Evolutionary conservation across 305 asterid genomes (phyloP).

Genomic region (Fraxinus sp.): DNA sequence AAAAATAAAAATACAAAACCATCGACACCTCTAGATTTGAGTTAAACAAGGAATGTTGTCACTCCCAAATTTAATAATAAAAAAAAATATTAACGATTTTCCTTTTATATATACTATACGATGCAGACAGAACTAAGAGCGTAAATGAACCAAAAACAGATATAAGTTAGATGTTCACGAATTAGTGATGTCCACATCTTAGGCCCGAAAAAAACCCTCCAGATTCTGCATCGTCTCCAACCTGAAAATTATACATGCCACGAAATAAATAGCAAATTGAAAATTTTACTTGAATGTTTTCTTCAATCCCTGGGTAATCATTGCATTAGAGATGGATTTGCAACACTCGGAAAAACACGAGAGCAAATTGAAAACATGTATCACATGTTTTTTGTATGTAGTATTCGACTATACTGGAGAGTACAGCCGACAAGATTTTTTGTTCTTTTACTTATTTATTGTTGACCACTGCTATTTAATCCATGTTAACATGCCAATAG

Average conservation of each 20-base stretch:
- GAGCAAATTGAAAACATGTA: neutral
- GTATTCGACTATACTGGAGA: neutral
- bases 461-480: neutral
- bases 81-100: neutral
- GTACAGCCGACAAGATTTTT: neutral
- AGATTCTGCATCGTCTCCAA: conserved; percentile 61
- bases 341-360: neutral
- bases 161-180: conserved; percentile 18
- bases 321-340: neutral
- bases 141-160: conserved; percentile 32
- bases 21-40: neutral
- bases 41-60: neutral
- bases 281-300: neutral
- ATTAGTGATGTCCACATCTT: conserved; percentile 20
- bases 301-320: neutral
- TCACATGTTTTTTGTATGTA: neutral
- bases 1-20: neutral
- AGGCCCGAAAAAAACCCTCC: conserved; percentile 78
- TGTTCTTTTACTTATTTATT: neutral
- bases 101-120: neutral
- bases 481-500: neutral
- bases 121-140: conserved; percentile 30
- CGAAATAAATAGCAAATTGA: neutral
- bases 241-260: conserved; percentile 37
- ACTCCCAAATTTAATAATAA: neutral